A percentile compares a stretch with the other conserved stretches of the same genome.
Conservation (phyloP, 371 early-diverging fungal genomes). For the Smittium mucronatum region DNA sequence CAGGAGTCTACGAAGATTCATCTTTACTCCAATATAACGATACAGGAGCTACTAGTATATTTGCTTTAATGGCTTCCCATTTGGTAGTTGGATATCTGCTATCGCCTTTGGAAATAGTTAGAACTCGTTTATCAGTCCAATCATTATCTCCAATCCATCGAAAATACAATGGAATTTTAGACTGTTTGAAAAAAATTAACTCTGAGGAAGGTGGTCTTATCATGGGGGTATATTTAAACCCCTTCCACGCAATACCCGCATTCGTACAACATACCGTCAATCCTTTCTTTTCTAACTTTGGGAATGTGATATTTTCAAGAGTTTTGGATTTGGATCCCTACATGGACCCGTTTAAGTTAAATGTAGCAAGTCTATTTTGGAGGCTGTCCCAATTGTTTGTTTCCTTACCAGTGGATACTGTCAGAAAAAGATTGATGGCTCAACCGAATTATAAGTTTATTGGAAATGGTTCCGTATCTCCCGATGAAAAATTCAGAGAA, state of each 20-base stretch:
- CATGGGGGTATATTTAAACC: slow-evolving; percentile 46
- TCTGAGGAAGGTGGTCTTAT: slow-evolving; percentile 64
- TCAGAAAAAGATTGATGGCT: slow-evolving; percentile 66
- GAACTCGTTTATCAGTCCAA: slow-evolving; percentile 62
- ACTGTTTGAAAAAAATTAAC: slow-evolving; percentile 56
- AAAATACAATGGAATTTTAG: slow-evolving; percentile 57
- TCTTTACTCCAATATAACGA: slow-evolving; percentile 41
- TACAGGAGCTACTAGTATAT: slow-evolving; percentile 30
- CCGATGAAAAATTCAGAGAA: slow-evolving; percentile 9
- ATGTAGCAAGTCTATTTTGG: slow-evolving; percentile 36
- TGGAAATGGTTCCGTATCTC: not conserved
- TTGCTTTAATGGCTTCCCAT: slow-evolving; percentile 53
- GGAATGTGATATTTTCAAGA: slow-evolving; percentile 55
- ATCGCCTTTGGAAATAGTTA: slow-evolving; percentile 62
- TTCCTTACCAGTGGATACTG: slow-evolving; percentile 75
- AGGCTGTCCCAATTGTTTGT: slow-evolving; percentile 53
- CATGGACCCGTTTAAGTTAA: slow-evolving; percentile 45
- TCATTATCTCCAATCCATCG: slow-evolving; percentile 46
- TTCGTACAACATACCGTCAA: slow-evolving; percentile 55
- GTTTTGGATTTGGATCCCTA: slow-evolving; percentile 49
- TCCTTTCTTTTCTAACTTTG: slow-evolving; percentile 53
- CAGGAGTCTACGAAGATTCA: slow-evolving; percentile 64
- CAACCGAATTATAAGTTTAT: slow-evolving; percentile 37
- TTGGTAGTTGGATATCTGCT: slow-evolving; percentile 50
- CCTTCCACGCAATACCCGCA: slow-evolving; percentile 52